Percentiles rank a stretch among this genome's conserved stretches.
Conservation (phyloP, 805 yeast species). For the Myxozyma neotropica region DNA sequence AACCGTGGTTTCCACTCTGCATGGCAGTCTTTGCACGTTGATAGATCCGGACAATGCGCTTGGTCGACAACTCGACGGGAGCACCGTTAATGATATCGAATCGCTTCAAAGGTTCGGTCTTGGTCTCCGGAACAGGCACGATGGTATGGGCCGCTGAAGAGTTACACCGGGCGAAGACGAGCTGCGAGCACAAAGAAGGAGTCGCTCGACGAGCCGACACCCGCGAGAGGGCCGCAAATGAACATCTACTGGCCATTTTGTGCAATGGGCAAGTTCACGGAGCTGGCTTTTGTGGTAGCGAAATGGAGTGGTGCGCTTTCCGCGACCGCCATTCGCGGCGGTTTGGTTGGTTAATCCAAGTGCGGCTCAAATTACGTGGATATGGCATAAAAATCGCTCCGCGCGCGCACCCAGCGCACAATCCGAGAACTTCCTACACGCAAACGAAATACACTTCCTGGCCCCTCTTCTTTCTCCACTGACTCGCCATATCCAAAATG, state of each 20-base stretch:
- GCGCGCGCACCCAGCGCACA: background rate
- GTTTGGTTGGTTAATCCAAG: slow-evolving; percentile 24
- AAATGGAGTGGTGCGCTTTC: background rate
- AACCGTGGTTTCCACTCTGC: slow-evolving; percentile 60
- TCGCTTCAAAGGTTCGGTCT: slow-evolving; percentile 41
- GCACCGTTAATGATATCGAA: slow-evolving; percentile 75
- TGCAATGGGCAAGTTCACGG: background rate
- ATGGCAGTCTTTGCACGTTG: slow-evolving; percentile 80
- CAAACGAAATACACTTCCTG: background rate
- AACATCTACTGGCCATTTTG: slow-evolving; percentile 21
- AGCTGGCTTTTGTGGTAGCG: background rate
- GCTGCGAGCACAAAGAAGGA: background rate
- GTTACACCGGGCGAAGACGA: slow-evolving; percentile 16
- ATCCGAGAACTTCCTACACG: background rate
- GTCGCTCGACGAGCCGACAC: background rate
- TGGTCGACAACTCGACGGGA: slow-evolving; percentile 61
- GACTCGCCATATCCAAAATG: slow-evolving; percentile 48
- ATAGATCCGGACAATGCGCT: slow-evolving; percentile 74
- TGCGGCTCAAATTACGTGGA: background rate
- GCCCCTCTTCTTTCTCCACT: background rate
- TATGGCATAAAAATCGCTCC: slow-evolving; percentile 2
- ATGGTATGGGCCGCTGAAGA: slow-evolving; percentile 12
- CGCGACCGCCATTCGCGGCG: slow-evolving; percentile 2
- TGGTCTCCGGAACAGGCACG: slow-evolving; percentile 13
- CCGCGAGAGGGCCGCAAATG: slow-evolving; percentile 11